Percentiles rank a stretch among this genome's conserved stretches.
Evolutionary conservation across 305 asterid genomes (phyloP).

Genomic region (Fraxinus sp.): DNA sequence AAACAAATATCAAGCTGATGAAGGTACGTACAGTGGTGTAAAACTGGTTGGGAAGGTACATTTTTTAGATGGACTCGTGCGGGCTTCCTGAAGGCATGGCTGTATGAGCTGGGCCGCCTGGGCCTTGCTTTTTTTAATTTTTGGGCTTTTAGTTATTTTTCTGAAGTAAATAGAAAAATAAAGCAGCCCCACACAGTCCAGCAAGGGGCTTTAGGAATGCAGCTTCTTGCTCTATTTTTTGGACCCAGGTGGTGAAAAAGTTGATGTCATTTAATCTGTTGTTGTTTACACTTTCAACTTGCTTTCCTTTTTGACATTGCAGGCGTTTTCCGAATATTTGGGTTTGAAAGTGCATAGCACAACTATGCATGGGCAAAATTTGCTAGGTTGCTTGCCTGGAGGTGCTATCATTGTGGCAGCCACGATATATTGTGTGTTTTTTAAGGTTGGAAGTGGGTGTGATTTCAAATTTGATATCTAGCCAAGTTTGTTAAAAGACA

Average conservation of each 20-base stretch:
- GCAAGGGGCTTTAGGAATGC: background rate
- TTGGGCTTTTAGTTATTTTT: background rate
- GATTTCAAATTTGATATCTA: background rate
- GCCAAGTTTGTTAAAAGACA: background rate
- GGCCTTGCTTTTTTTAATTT: background rate
- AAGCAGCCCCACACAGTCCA: background rate
- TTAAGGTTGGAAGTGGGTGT: background rate
- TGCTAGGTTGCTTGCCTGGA: background rate
- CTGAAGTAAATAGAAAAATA: background rate
- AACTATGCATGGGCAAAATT: background rate
- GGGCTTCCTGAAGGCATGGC: background rate
- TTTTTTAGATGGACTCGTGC: background rate
- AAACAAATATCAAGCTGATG: slow-evolving; percentile 88
- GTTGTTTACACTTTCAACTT: slow-evolving; percentile 10
- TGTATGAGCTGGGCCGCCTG: background rate
- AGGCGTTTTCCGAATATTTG: slow-evolving; percentile 92
- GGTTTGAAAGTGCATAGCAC: slow-evolving; percentile 70
- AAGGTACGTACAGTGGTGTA: slow-evolving; percentile 46
- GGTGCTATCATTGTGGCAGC: background rate
- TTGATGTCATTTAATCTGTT: background rate
- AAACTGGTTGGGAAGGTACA: background rate
- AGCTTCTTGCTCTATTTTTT: background rate
- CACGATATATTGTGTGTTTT: background rate
- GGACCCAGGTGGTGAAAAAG: background rate
- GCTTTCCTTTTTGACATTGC: slow-evolving; percentile 16